phyloP scores from a whole-genome alignment of 1,284 basidiomycete genomes.

The Leccinum pseudoinsigne region DNA sequence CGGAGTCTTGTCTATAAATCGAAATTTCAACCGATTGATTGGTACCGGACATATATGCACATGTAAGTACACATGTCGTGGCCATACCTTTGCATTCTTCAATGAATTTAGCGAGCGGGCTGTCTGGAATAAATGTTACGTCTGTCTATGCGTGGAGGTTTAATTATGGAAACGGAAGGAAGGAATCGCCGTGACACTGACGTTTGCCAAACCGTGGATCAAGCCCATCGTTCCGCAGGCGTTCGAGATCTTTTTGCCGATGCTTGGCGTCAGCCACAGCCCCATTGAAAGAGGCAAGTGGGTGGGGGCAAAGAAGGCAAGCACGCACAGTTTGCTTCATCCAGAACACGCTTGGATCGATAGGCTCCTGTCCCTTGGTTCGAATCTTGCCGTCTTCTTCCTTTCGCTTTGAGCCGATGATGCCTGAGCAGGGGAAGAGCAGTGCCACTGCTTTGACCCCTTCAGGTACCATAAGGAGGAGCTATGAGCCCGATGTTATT shows the following conservation, averaged over 20 bases:
- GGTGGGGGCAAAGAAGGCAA: background rate
- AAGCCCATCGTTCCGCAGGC: constrained; percentile 91
- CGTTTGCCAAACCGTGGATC: constrained; percentile 78
- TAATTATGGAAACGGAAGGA: constrained; percentile 2
- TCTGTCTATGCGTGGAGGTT: constrained; percentile 44
- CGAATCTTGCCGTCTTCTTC: constrained; percentile 57
- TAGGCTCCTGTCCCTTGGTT: constrained; percentile 46
- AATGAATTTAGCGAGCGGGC: constrained; percentile 65
- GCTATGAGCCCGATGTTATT: constrained; percentile 39
- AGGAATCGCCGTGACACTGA: constrained; percentile 35
- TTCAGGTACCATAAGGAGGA: constrained; percentile 65
- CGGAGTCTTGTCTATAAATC: constrained; percentile 55
- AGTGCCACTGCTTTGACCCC: constrained; percentile 82
- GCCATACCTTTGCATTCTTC: constrained; percentile 55
- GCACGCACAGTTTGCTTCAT: constrained; percentile 72
- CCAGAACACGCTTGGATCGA: constrained; percentile 68
- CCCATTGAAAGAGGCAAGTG: background rate
- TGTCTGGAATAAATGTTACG: constrained; percentile 52
- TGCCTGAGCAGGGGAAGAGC: constrained; percentile 72
- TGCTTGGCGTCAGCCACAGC: constrained; percentile 8
- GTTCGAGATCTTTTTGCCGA: constrained; percentile 64
- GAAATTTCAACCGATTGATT: background rate
- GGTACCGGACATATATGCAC: background rate
- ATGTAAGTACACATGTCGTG: background rate
- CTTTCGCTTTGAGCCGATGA: constrained; percentile 49